Percentiles rank a stretch among this genome's conserved stretches.
Evolutionary conservation across 2,329 filamentous ascomycete species (phyloP).

Genomic region (Nemania sp.): DNA sequence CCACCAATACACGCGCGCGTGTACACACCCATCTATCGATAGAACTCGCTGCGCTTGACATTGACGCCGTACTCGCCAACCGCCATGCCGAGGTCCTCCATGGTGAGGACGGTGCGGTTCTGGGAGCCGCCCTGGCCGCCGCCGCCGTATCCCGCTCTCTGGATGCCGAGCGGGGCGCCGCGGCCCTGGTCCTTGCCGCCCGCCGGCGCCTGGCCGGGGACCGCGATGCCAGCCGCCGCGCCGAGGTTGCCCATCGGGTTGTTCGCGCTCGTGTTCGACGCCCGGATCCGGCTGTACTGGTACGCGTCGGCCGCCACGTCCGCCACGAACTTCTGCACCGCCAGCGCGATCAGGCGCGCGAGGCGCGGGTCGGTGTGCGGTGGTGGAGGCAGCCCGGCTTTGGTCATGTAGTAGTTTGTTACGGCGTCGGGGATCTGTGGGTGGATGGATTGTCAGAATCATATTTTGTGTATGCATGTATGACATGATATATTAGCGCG

Average conservation of each 20-base stretch:
- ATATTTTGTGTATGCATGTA: too few relatives aligned
- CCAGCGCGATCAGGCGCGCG: conserved; percentile 88
- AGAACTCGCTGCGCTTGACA: conserved; percentile 96
- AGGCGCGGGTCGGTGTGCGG: conserved; percentile 89
- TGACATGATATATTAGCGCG: too few relatives aligned
- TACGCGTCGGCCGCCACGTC: conserved; percentile 97
- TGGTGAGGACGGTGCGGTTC: conserved; percentile 91
- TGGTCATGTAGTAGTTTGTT: conserved; percentile 96
- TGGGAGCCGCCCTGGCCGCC: conserved; percentile 87
- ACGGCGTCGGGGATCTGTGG: conserved; percentile 92
- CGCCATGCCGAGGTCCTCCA: conserved; percentile 98
- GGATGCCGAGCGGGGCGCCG: conserved; percentile 68
- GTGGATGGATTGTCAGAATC: conserved; percentile 10
- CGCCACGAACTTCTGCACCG: conserved; percentile 98
- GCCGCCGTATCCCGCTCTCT: conserved; percentile 80
- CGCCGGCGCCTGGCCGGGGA: conserved; percentile 62
- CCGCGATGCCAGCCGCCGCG: conserved; percentile 70
- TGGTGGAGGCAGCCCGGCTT: conserved; percentile 89
- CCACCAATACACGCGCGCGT: too few relatives aligned
- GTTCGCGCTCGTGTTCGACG: conserved; percentile 83
- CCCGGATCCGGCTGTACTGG: conserved; percentile 93
- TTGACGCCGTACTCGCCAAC: conserved; percentile 98
- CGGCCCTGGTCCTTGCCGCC: conserved; percentile 61
- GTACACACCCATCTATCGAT: conserved; percentile 49
- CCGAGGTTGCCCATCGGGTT: conserved; percentile 89